Conservation (phyloP, 305 asterid species). For the Solanum chacoense region DNA sequence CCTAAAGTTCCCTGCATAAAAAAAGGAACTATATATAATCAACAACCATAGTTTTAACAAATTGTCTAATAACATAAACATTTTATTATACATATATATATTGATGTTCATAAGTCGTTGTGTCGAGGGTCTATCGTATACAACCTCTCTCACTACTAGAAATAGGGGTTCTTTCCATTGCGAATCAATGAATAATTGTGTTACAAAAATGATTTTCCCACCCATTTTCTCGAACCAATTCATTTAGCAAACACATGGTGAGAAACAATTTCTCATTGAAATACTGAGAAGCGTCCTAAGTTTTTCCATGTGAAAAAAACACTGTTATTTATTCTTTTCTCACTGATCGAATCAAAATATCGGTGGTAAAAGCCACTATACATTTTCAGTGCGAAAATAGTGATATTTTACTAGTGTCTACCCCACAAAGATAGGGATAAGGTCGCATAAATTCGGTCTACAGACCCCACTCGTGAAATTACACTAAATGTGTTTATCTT, state of each 20-base stretch:
- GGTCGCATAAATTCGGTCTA: background rate
- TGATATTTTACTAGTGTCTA: background rate
- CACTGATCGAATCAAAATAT: background rate
- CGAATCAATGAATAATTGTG: background rate
- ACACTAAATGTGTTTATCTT: background rate
- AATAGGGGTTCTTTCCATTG: background rate
- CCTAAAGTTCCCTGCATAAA: slow-evolving; percentile 17
- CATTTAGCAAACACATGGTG: background rate
- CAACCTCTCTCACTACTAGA: background rate
- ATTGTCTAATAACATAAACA: background rate
- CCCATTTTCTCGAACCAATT: background rate
- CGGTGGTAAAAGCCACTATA: background rate
- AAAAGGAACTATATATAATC: background rate
- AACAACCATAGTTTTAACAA: background rate
- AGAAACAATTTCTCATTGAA: background rate
- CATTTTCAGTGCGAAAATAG: background rate
- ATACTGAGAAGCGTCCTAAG: background rate
- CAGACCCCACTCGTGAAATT: background rate
- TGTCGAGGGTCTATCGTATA: background rate
- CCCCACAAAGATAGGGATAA: background rate
- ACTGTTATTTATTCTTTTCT: background rate
- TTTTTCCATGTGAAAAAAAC: background rate
- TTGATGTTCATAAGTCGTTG: background rate
- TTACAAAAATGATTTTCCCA: background rate
- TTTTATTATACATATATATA: background rate